Conservation (phyloP, 805 yeast genomes). For the Candida cerambycidarum region DNA sequence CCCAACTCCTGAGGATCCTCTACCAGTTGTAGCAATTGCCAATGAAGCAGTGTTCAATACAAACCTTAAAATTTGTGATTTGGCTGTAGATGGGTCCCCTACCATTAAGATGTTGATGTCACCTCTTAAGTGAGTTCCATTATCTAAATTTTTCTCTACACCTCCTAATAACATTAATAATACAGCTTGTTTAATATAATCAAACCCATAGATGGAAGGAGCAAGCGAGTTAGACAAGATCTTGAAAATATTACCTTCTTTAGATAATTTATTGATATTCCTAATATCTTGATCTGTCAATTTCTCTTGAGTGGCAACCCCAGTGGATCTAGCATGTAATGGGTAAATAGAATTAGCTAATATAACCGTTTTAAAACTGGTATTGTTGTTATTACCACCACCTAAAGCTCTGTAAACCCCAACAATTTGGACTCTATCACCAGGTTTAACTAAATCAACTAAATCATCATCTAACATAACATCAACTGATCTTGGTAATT, state of each 20-base stretch:
- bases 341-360: slow-evolving; percentile 89
- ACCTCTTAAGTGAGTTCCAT: slow-evolving; percentile 97
- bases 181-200: slow-evolving; percentile 86
- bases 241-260: slow-evolving; percentile 70
- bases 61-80: slow-evolving; percentile 91
- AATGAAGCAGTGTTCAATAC: slow-evolving; percentile 92
- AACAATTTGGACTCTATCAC: slow-evolving; percentile 90
- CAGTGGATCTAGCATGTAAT: slow-evolving; percentile 82
- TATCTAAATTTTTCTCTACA: slow-evolving; percentile 86
- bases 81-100: slow-evolving; percentile 98
- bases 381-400: slow-evolving; percentile 55
- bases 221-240: slow-evolving; percentile 84
- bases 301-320: slow-evolving; percentile 67
- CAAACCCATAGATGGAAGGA: slow-evolving; percentile 94
- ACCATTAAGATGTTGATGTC: slow-evolving; percentile 95
- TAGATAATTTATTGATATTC: slow-evolving; percentile 77
- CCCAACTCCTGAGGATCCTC: slow-evolving; percentile 99
- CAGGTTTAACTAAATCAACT: slow-evolving; percentile 91
- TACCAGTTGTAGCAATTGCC: slow-evolving; percentile 97
- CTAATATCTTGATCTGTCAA: slow-evolving; percentile 82
- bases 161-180: slow-evolving; percentile 91
- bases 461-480: slow-evolving; percentile 92
- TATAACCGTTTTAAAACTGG: slow-evolving; percentile 79
- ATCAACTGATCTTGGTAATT: slow-evolving; percentile 89
- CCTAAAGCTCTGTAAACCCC: slow-evolving; percentile 94